Evolutionary conservation across 2,329 filamentous ascomycete species (phyloP), one percentile per base, ranked within the genome.

Genomic region (Aspergillus terreus): DNA sequence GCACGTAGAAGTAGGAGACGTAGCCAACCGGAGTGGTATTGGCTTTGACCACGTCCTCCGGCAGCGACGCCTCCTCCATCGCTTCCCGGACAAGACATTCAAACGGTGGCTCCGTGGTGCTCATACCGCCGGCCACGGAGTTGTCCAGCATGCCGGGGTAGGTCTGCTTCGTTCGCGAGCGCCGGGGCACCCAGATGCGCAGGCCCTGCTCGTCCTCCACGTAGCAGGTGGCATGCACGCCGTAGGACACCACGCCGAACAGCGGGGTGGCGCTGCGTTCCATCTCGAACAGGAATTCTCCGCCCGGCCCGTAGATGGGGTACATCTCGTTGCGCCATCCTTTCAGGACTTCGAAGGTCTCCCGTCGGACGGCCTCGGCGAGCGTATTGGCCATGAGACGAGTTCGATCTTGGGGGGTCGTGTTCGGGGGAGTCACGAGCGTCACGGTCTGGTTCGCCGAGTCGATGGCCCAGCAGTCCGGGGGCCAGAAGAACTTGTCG

Each of bases 61-160:
- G 81, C 17, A 99, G 73, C 35, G 85, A 88, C 1, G 94, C 95
- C 69, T 99, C 94, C 72, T 99, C 94, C 57, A 85, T 85, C 3
- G 87, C 86, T 72, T 99, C 94, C 49, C 92, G 83, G 17, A 96
- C 80, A 47, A 96, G 75, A 67, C 87, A 90, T 65, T 92, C 90
- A 45, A 91, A 86, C 0, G 89, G 87, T 19, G 79, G 79, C 69
- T 96, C 92, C 12, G 86, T 87, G 0, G 89, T 88, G 68, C 87
- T 85, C 59, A 97, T 85, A 0, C 90, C 89, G 3, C 89, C 89
- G 0, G 92, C 94, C 6, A 95, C 94, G 1, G 91, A 91, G 70
- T 97, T 99, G 71, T 99, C 94, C 58, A 99, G 78, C 78, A 96
- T 92, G n/a, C 87, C 82, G 0, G 87, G 86, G 66, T 92, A 99